Conservation (phyloP, 768 basidiomycete species). For the Tylopilus balloui region DNA sequence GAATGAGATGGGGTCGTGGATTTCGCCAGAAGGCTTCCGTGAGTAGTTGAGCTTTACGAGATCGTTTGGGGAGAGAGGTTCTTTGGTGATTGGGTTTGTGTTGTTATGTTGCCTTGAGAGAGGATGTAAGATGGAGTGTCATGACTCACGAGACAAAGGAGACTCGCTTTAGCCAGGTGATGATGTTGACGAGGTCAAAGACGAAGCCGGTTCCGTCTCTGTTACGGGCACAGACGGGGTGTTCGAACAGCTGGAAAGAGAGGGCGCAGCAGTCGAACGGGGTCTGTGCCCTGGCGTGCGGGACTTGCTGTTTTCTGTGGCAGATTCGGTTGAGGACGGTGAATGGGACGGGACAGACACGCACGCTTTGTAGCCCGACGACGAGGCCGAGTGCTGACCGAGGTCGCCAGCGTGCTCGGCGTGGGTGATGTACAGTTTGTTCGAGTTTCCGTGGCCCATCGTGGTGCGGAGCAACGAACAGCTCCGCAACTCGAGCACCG, state of each 20-base stretch:
- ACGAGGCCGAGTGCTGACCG: slow-evolving; percentile 80
- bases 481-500: background rate
- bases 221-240: slow-evolving; percentile 86
- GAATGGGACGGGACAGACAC: slow-evolving; percentile 22
- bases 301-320: slow-evolving; percentile 61
- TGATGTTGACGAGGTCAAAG: slow-evolving; percentile 88
- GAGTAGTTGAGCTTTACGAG: slow-evolving; percentile 79
- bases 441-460: slow-evolving; percentile 85
- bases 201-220: slow-evolving; percentile 75
- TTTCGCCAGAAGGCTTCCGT: slow-evolving; percentile 79
- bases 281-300: slow-evolving; percentile 58
- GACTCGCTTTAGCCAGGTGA: slow-evolving; percentile 88
- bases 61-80: slow-evolving; percentile 63
- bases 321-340: slow-evolving; percentile 7
- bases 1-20: slow-evolving; percentile 96
- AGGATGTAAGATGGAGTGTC: slow-evolving; percentile 7
- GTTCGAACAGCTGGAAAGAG: slow-evolving; percentile 83
- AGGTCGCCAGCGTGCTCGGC: slow-evolving; percentile 78
- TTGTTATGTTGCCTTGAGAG: slow-evolving; percentile 71
- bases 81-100: slow-evolving; percentile 72
- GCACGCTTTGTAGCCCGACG: slow-evolving; percentile 66
- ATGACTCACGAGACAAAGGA: slow-evolving; percentile 1
- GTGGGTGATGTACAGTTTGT: slow-evolving; percentile 86
- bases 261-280: slow-evolving; percentile 92
- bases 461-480: slow-evolving; percentile 6